These are phyloP conservation scores for Scheffersomyces ergatensis DNA, from an alignment of 805 yeast species.

Conservation along the genomic window DNA sequence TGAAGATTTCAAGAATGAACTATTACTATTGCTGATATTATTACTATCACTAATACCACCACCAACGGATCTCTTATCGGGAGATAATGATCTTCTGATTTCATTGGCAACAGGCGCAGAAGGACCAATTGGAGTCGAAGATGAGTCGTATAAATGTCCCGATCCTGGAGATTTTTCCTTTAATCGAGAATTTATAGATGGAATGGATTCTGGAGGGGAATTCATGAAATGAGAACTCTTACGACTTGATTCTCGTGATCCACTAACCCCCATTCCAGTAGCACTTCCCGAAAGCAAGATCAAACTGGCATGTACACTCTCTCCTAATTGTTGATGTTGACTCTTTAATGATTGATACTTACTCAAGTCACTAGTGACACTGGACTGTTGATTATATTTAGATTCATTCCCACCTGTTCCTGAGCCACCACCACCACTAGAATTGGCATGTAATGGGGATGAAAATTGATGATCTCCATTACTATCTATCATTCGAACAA, in stretches of 20 bases:
- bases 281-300: conserved; percentile 17
- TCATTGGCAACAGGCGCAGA: neutral
- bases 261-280: conserved; percentile 4
- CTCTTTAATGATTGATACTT: conserved; percentile 51
- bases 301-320: conserved; percentile 52
- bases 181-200: conserved; percentile 32
- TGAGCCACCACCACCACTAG: conserved; percentile 3
- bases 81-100: neutral
- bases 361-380: conserved; percentile 42
- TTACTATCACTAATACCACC: conserved; percentile 5
- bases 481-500: conserved; percentile 68
- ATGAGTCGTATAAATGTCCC: neutral
- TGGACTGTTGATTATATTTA: conserved; percentile 10
- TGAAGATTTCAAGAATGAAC: conserved; percentile 15
- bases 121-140: neutral
- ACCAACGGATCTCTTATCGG: neutral
- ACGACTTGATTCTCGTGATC: conserved; percentile 23
- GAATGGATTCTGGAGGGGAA: conserved; percentile 15
- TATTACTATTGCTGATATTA: conserved; percentile 3
- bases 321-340: conserved; percentile 55
- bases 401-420: neutral
- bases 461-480: conserved; percentile 49
- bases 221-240: conserved; percentile 30
- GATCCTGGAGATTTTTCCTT: conserved; percentile 15
- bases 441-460: conserved; percentile 11